Percentiles rank a stretch among this genome's conserved stretches.
These are phyloP conservation scores for Ambrosiella beaveri DNA, from an alignment of 2,329 filamentous ascomycete genomes.

Conservation along the genomic window DNA sequence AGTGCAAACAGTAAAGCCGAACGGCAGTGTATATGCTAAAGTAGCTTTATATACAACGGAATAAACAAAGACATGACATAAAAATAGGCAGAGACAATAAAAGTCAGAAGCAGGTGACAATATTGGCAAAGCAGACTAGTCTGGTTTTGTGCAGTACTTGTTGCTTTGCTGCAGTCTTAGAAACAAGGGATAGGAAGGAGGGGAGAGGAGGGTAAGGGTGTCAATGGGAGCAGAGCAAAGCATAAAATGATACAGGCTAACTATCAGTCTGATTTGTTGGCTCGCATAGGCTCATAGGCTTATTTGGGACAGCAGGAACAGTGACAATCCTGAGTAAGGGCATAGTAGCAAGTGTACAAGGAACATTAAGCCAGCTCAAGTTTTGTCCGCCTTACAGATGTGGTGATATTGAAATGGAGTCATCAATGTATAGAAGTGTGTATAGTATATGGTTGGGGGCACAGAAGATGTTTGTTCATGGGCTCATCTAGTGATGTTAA, in stretches of 20 bases:
- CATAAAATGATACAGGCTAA: neutral
- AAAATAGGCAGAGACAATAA: neutral
- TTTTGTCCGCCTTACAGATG: no score
- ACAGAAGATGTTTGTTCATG: no score
- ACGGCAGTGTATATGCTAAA: neutral
- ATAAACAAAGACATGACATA: neutral
- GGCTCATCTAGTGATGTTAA: no score
- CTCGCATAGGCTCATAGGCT: neutral
- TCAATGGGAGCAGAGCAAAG: neutral
- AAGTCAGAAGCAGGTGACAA: neutral
- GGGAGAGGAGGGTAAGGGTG: neutral
- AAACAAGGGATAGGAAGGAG: neutral
- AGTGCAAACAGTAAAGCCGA: neutral
- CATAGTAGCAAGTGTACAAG: no score
- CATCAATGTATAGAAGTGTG: no score
- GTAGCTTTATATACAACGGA: neutral
- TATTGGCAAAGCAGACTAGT: neutral
- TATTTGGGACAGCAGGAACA: no score
- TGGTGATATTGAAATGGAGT: no score
- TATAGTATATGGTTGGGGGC: no score
- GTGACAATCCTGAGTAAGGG: no score
- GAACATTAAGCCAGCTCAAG: no score
- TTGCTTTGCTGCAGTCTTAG: neutral
- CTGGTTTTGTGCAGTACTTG: neutral
- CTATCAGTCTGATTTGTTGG: neutral